phyloP scores from a whole-genome alignment of 108 stramenopile species.

The Mediolabrus comicus region DNA sequence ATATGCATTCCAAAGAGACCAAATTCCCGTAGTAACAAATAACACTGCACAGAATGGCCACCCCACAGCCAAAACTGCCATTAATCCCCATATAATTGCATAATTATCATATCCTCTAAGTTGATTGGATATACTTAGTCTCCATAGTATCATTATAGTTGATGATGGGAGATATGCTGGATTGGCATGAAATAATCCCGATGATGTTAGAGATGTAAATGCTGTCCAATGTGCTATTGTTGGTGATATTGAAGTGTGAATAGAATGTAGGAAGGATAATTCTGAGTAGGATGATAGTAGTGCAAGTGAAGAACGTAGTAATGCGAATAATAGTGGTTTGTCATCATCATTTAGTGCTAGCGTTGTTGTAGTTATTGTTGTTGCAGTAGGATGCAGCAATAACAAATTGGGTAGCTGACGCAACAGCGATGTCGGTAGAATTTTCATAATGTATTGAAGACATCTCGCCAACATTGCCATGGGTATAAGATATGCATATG shows the following conservation, averaged over 20 bases:
- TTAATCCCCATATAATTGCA: slow-evolving; percentile 69
- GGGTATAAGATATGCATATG: slow-evolving; percentile 90
- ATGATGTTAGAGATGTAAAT: slow-evolving; percentile 52
- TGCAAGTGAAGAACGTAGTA: slow-evolving; percentile 38
- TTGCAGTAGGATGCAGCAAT: too few relatives aligned
- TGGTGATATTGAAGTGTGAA: slow-evolving; percentile 7
- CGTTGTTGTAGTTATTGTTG: neutral
- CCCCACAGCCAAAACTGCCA: slow-evolving; percentile 81
- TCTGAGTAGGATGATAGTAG: slow-evolving; percentile 19
- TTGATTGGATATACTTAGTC: slow-evolving; percentile 49
- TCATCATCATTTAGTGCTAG: neutral
- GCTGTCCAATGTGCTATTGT: slow-evolving; percentile 41
- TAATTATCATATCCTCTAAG: slow-evolving; percentile 34
- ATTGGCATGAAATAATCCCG: slow-evolving; percentile 81
- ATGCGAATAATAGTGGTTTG: slow-evolving; percentile 35
- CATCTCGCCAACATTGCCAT: slow-evolving; percentile 37
- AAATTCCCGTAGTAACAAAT: slow-evolving; percentile 87
- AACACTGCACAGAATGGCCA: slow-evolving; percentile 98
- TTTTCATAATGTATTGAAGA: slow-evolving; percentile 8
- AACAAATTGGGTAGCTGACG: slow-evolving; percentile 19
- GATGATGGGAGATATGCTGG: slow-evolving; percentile 88
- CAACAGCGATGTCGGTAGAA: slow-evolving; percentile 12
- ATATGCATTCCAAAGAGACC: slow-evolving; percentile 51
- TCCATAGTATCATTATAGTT: slow-evolving; percentile 61
- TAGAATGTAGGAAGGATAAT: slow-evolving; percentile 26